Conservation (phyloP, 352 stramenopile genomes). For the Saprolegnia diclina region DNA sequence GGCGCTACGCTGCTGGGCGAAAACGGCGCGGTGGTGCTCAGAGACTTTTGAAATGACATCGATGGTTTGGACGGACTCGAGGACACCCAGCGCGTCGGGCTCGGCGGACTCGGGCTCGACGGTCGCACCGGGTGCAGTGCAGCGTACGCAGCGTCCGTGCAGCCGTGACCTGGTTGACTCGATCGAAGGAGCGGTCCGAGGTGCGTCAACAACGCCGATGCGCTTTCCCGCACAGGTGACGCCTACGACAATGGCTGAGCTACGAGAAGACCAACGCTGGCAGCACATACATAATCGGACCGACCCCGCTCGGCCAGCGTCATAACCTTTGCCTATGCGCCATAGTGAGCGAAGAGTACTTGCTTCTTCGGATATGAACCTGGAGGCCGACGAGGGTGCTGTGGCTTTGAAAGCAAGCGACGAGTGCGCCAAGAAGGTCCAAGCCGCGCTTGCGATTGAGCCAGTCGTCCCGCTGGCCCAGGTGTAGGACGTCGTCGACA, state of each 20-base stretch:
- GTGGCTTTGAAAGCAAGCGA: conserved; percentile 11
- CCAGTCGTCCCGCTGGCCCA: conserved; percentile 17
- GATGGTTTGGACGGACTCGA: too few species aligned
- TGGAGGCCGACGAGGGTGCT: not conserved
- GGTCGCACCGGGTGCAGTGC: conserved; percentile 7
- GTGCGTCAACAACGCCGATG: not conserved
- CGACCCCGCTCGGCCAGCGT: conserved; percentile 10
- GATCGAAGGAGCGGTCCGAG: not conserved
- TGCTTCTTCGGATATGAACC: too few species aligned
- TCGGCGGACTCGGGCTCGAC: not conserved
- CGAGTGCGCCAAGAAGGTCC: conserved; percentile 9
- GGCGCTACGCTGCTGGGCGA: too few species aligned
- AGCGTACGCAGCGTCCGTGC: conserved; percentile 4
- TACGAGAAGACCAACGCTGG: too few species aligned
- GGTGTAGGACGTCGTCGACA: conserved; percentile 4
- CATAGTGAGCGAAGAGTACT: not conserved
- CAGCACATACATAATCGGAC: conserved; percentile 17
- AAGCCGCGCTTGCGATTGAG: conserved; percentile 22
- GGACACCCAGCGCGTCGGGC: too few species aligned
- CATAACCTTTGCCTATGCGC: not conserved
- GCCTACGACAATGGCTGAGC: conserved; percentile 14
- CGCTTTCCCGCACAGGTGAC: conserved; percentile 23
- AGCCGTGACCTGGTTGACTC: not conserved
- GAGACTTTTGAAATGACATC: too few species aligned
- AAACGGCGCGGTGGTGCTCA: too few species aligned